Percentiles rank a stretch among this genome's conserved stretches.
Conservation (phyloP, 805 yeast species). For the Ogataea zsoltii region DNA sequence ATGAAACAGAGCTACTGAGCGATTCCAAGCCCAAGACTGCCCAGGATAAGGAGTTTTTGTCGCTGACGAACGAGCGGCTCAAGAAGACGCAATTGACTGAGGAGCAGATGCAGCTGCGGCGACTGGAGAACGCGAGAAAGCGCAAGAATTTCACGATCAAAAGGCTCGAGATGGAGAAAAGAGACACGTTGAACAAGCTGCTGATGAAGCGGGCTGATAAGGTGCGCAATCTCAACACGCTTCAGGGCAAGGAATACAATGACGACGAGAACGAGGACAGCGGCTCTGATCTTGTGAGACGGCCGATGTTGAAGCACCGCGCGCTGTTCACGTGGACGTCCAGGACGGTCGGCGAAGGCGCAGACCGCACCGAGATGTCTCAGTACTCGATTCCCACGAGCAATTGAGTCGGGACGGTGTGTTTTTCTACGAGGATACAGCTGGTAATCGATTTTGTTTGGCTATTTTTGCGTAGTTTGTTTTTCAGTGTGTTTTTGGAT, state of each 20-base stretch:
- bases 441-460: too few relatives aligned
- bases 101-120: slow-evolving; percentile 77
- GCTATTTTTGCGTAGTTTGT: background rate
- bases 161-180: slow-evolving; percentile 87
- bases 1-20: slow-evolving; percentile 20
- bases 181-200: slow-evolving; percentile 85
- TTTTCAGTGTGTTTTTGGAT: slow-evolving; percentile 19
- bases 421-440: too few relatives aligned
- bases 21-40: slow-evolving; percentile 10
- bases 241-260: slow-evolving; percentile 31
- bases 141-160: slow-evolving; percentile 82
- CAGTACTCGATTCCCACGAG: slow-evolving; percentile 19
- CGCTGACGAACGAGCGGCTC: slow-evolving; percentile 40
- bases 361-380: slow-evolving; percentile 15
- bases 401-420: too few relatives aligned
- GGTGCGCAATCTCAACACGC: slow-evolving; percentile 42
- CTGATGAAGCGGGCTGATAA: slow-evolving; percentile 82
- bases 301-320: slow-evolving; percentile 46
- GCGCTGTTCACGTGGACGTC: slow-evolving; percentile 46
- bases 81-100: slow-evolving; percentile 67
- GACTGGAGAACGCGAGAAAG: slow-evolving; percentile 86
- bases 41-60: slow-evolving; percentile 32
- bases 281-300: slow-evolving; percentile 26
- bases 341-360: slow-evolving; percentile 22
- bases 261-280: slow-evolving; percentile 25